Conservation (phyloP, 495 filamentous ascomycete genomes). For the Lepidopterella palustris region DNA sequence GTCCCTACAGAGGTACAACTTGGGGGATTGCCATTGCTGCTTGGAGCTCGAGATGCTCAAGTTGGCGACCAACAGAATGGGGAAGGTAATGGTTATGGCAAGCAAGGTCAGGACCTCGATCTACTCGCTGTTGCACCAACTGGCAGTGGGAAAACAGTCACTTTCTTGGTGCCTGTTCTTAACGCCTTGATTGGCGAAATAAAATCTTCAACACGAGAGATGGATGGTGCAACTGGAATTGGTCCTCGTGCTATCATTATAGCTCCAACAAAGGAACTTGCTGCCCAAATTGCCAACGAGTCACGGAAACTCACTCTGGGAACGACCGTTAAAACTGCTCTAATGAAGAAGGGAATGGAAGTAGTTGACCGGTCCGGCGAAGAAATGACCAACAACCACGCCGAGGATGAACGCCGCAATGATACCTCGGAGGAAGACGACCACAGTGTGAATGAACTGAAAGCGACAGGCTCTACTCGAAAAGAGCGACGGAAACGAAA, state of each 20-base stretch:
- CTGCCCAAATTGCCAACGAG: constrained; percentile 87
- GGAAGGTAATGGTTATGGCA: background rate
- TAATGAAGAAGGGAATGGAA: constrained; percentile 80
- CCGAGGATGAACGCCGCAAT: constrained; percentile 21
- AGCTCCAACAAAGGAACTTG: constrained; percentile 89
- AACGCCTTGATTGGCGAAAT: constrained; percentile 58
- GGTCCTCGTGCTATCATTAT: constrained; percentile 58
- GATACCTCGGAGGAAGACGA: constrained; percentile 33
- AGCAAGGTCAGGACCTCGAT: constrained; percentile 44
- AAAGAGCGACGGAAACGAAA: constrained; percentile 22
- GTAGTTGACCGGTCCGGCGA: constrained; percentile 46
- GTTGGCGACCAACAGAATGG: background rate
- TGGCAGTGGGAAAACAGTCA: constrained; percentile 93
- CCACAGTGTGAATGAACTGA: constrained; percentile 18
- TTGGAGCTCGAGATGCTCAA: constrained; percentile 47
- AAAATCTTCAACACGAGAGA: constrained; percentile 26
- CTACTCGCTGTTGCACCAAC: constrained; percentile 87
- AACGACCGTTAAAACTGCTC: constrained; percentile 70
- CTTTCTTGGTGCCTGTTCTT: constrained; percentile 81
- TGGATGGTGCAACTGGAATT: background rate
- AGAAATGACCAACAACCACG: background rate
- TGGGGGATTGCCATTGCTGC: constrained; percentile 69
- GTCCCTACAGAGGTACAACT: constrained; percentile 92
- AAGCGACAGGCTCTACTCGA: constrained; percentile 20
- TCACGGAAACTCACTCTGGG: constrained; percentile 70